Evolutionary conservation across 2,329 filamentous ascomycete genomes (phyloP).

Genomic region (Aureobasidium subglaciale): DNA sequence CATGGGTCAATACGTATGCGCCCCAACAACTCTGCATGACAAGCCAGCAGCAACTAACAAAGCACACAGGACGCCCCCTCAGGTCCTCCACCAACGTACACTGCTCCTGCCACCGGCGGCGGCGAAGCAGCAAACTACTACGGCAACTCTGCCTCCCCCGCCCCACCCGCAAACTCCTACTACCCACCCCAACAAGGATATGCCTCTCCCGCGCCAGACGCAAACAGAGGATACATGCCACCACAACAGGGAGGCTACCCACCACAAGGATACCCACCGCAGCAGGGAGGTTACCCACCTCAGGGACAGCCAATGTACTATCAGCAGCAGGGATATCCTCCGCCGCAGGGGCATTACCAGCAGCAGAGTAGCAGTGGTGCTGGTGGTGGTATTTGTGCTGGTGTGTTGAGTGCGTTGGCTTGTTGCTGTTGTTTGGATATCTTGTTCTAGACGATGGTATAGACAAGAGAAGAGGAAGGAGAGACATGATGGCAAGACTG

Average conservation of each 20-base stretch:
- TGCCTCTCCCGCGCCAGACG: constrained; percentile 16
- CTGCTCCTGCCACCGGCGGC: constrained; percentile 16
- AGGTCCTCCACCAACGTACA: constrained; percentile 22
- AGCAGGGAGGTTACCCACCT: constrained; percentile 21
- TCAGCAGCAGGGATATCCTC: constrained; percentile 31
- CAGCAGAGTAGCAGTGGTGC: constrained; percentile 23
- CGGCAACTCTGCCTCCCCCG: constrained; percentile 11
- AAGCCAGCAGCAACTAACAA: background rate
- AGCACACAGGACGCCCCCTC: constrained; percentile 17
- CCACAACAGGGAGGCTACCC: constrained; percentile 11
- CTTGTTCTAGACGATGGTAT: constrained; percentile 27
- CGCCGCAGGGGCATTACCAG: constrained; percentile 31
- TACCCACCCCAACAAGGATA: constrained; percentile 16
- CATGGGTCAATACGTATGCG: constrained; percentile 11
- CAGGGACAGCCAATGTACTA: constrained; percentile 32
- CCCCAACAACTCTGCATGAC: no score
- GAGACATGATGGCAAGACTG: no score
- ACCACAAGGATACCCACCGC: constrained; percentile 11
- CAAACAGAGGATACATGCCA: constrained; percentile 18
- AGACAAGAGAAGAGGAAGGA: no score
- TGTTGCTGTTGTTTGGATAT: constrained; percentile 46
- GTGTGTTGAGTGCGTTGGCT: constrained; percentile 40
- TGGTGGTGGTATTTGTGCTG: constrained; percentile 37
- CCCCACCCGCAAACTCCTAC: constrained; percentile 17
- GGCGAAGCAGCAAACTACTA: constrained; percentile 13